These are phyloP conservation scores for Tremella mesenterica DNA, from an alignment of 768 basidiomycete genomes.

Conservation along the genomic window DNA sequence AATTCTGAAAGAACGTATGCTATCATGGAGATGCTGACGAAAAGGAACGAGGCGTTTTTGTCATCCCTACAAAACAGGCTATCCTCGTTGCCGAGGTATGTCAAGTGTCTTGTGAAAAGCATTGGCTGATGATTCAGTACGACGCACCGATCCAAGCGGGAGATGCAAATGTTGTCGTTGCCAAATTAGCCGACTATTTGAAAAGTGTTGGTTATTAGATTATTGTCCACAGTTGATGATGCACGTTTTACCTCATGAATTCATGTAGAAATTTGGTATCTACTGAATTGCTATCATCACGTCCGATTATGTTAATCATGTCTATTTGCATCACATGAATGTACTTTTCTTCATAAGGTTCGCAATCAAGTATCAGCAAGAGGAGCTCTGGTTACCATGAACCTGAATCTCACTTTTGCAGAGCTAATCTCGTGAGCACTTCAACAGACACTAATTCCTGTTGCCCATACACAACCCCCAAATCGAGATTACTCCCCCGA, in stretches of 20 bases:
- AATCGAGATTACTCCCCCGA: too few species aligned
- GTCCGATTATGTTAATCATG: not conserved
- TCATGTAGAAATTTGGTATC: not conserved
- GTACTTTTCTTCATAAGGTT: too few species aligned
- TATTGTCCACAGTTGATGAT: not conserved
- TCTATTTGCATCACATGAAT: too few species aligned
- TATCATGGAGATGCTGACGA: too few species aligned
- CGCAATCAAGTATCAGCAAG: too few species aligned
- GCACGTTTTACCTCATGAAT: not conserved
- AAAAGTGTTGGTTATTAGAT: constrained; percentile 43
- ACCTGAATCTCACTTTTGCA: too few species aligned
- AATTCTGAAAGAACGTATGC: not conserved
- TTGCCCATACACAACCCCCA: too few species aligned
- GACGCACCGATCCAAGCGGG: constrained; percentile 55
- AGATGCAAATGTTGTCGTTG: constrained; percentile 61
- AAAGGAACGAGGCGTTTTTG: constrained; percentile 63
- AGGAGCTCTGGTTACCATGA: not conserved
- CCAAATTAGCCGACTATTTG: constrained; percentile 70
- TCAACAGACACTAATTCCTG: too few species aligned
- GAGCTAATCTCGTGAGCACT: too few species aligned
- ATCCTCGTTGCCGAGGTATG: constrained; percentile 60
- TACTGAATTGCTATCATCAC: not conserved
- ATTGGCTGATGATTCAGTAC: constrained; percentile 47
- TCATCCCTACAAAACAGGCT: constrained; percentile 79
- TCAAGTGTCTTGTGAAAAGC: not conserved